Evolutionary conservation across 495 filamentous ascomycete genomes (phyloP).

Genomic region (Penicillium riverlandense): DNA sequence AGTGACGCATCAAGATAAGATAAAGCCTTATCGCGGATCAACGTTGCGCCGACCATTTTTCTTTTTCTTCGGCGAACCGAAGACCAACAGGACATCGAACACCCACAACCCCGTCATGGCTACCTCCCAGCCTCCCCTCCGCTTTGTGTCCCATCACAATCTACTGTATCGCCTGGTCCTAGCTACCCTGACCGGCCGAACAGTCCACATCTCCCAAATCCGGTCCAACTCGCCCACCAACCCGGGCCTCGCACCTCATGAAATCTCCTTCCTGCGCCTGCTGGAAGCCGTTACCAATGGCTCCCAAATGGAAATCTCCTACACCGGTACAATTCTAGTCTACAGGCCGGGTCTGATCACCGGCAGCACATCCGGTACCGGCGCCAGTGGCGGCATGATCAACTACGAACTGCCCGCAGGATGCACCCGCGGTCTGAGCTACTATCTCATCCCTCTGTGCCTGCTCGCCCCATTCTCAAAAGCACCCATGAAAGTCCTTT

Average conservation of each 20-base stretch:
- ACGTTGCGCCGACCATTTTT: slow-evolving; percentile 24
- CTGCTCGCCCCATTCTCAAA: slow-evolving; percentile 93
- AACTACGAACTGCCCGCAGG: slow-evolving; percentile 68
- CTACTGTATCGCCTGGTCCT: slow-evolving; percentile 82
- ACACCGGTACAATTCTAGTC: slow-evolving; percentile 85
- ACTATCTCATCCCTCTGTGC: slow-evolving; percentile 84
- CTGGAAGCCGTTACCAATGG: slow-evolving; percentile 95
- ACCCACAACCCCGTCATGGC: slow-evolving; percentile 23
- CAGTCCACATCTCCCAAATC: slow-evolving; percentile 89
- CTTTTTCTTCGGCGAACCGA: slow-evolving; percentile 13
- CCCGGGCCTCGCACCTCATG: slow-evolving; percentile 83
- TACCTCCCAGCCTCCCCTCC: slow-evolving; percentile 44
- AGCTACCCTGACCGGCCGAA: slow-evolving; percentile 80
- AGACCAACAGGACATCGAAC: slow-evolving; percentile 1
- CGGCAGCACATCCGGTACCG: slow-evolving; percentile 60
- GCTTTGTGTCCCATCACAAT: slow-evolving; percentile 74
- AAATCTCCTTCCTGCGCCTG: slow-evolving; percentile 92
- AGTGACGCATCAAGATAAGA: neutral
- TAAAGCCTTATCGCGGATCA: slow-evolving; percentile 10
- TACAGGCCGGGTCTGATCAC: slow-evolving; percentile 91
- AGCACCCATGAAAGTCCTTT: slow-evolving; percentile 74
- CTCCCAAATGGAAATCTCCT: slow-evolving; percentile 85
- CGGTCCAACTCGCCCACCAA: slow-evolving; percentile 73
- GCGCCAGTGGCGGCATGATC: slow-evolving; percentile 64
- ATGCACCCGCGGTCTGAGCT: slow-evolving; percentile 76